Base-by-base conservation (phyloP, 306 rosid genomes). In the Abrus pulchellus region DNA sequence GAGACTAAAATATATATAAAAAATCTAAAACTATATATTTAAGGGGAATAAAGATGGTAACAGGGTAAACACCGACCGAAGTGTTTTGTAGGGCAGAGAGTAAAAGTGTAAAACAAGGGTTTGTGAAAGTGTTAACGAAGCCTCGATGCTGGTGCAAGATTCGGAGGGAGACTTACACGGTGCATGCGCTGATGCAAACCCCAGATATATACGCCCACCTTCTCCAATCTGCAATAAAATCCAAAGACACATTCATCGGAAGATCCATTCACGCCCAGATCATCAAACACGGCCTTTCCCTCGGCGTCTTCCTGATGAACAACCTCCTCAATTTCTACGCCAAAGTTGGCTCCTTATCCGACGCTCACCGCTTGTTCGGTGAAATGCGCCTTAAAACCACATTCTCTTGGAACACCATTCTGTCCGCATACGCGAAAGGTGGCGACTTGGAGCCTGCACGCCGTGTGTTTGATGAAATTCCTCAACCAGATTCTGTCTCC, bases 401-500 rank as follows among this genome's bases (percentile, higher is more conserved):
- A 5, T 87, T 78, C 70, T 90, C 95, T 3, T 92, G 97, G 98
- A 94, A 92, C 74, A 89, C 92, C 6, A 41, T 94, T 64, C 93
- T 94, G 63, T 90, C 97, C 1, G 90, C 89, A 0, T 88, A 86
- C 11, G 91, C 88, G 3, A 92, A 92, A 80, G 88, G 80, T 75
- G 97, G 97, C 1, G 76, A 86, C 84, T 76, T 92, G 10, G 87
- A 87, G 20, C 59, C 65, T 28, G 93, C 97, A 12, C 85, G 82
- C 34, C 72, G 20, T 2, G 49, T 92, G 48, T 88, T 94, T 54
- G 71, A 85, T 20, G 88, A 79, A 78, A 93, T 93, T 85, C 95
- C 97, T 2, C 81, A 91, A 8, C 96, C 85, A 2, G 97, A 94
- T 74, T 89, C 95, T 3, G 99, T 94, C 38, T 92, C 98, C 1